Evolutionary conservation across 345 rosid genomes (phyloP).

Genomic region (Lepidium africanum): DNA sequence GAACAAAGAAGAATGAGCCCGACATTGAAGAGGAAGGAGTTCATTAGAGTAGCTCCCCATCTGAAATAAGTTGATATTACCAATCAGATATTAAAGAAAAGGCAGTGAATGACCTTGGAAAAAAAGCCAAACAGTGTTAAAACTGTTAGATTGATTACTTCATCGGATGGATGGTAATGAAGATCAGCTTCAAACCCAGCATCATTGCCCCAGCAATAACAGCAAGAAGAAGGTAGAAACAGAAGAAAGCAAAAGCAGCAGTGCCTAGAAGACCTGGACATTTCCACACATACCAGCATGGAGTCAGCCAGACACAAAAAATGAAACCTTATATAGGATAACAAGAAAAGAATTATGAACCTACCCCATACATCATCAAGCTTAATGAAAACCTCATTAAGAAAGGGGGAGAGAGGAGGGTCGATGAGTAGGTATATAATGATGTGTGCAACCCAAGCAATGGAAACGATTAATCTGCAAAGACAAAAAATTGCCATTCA

Average conservation of each 20-base stretch:
- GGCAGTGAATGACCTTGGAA: not conserved
- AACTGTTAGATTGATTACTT: slow-evolving; percentile 43
- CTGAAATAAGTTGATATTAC: slow-evolving; percentile 34
- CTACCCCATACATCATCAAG: slow-evolving; percentile 96
- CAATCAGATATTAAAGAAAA: slow-evolving; percentile 23
- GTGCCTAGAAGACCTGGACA: slow-evolving; percentile 94
- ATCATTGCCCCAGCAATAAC: slow-evolving; percentile 99
- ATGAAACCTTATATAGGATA: not conserved
- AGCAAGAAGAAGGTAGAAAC: slow-evolving; percentile 95
- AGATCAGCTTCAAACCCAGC: slow-evolving; percentile 91
- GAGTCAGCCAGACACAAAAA: not conserved
- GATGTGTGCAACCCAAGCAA: slow-evolving; percentile 97
- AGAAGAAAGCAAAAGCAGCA: slow-evolving; percentile 95
- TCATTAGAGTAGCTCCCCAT: slow-evolving; percentile 99
- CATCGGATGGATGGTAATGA: slow-evolving; percentile 98
- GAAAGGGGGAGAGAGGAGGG: slow-evolving; percentile 88
- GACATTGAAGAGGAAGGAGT: slow-evolving; percentile 97
- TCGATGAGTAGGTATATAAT: slow-evolving; percentile 69
- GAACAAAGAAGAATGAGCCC: slow-evolving; percentile 92
- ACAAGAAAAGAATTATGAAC: not conserved
- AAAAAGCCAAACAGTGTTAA: slow-evolving; percentile 7
- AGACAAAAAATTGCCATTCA: not conserved
- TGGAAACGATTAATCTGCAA: slow-evolving; percentile 78
- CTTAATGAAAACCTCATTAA: slow-evolving; percentile 94
- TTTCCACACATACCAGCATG: not conserved